Evolutionary conservation across 345 rosid species (phyloP).

Genomic region (Toxicodendron radicans): DNA sequence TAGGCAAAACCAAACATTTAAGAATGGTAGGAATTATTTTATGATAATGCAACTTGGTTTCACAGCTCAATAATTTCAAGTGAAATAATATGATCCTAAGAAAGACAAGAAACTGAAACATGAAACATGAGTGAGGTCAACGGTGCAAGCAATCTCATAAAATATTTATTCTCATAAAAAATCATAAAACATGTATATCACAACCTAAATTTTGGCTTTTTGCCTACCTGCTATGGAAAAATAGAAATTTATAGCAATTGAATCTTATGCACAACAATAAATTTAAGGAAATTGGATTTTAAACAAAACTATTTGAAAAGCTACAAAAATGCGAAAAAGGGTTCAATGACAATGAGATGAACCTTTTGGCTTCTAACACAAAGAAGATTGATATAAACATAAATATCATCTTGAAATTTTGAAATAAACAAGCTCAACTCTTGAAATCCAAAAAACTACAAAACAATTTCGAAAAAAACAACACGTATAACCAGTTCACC

Average conservation of each 20-base stretch:
- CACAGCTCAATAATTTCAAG: not conserved
- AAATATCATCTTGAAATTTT: not conserved
- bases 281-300: not conserved
- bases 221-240: not conserved
- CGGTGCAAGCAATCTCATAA: not conserved
- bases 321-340: not conserved
- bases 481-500: not conserved
- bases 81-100: not conserved
- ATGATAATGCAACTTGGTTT: not conserved
- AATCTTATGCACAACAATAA: not conserved
- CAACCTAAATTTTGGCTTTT: not conserved
- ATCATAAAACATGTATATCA: not conserved
- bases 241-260: not conserved
- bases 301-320: not conserved
- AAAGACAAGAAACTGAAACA: not conserved
- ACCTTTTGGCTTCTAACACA: not conserved
- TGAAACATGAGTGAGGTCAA: not conserved
- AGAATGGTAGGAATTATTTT: not conserved
- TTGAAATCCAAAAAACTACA: not conserved
- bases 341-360: not conserved
- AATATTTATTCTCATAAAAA: not conserved
- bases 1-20: not conserved
- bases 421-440: not conserved
- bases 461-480: not conserved
- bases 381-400: not conserved